Conservation (phyloP, 1,139 yeast species). For the Saccharomyces pastorianus region DNA sequence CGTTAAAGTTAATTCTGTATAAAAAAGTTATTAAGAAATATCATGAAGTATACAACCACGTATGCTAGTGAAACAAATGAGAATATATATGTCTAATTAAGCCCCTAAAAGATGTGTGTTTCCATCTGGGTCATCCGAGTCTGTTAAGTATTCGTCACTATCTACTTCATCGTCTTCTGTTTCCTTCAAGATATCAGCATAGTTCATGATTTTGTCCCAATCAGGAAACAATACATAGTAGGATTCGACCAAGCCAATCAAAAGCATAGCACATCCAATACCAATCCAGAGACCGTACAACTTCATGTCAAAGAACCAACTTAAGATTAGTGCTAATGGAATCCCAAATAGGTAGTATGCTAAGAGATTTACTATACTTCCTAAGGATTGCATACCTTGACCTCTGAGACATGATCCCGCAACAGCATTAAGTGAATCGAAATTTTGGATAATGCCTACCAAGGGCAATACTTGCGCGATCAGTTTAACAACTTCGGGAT, state of each 20-base stretch:
- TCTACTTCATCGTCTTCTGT: slow-evolving; percentile 31
- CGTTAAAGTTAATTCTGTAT: background rate
- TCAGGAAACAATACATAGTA: slow-evolving; percentile 43
- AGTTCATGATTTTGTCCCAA: slow-evolving; percentile 44
- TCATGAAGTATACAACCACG: background rate
- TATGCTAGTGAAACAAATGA: background rate
- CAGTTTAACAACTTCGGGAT: slow-evolving; percentile 49
- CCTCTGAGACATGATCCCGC: slow-evolving; percentile 83
- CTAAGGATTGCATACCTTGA: slow-evolving; percentile 76
- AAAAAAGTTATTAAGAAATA: background rate
- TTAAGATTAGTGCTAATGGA: slow-evolving; percentile 61
- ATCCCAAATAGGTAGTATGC: slow-evolving; percentile 64
- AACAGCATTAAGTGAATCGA: slow-evolving; percentile 76
- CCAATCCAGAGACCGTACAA: slow-evolving; percentile 86
- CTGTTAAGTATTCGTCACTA: slow-evolving; percentile 21
- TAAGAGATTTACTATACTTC: slow-evolving; percentile 71
- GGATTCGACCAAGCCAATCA: slow-evolving; percentile 59
- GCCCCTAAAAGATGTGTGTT: slow-evolving; percentile 9
- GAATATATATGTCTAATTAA: background rate
- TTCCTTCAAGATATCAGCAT: slow-evolving; percentile 38
- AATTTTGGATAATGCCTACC: slow-evolving; percentile 64
- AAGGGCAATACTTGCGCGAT: slow-evolving; percentile 56
- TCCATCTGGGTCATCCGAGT: slow-evolving; percentile 21
- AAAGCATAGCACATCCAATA: slow-evolving; percentile 63
- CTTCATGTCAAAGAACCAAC: slow-evolving; percentile 46